Percentiles rank a stretch among this genome's conserved stretches.
These are phyloP conservation scores for Diutina siamensis DNA, from an alignment of 1,139 yeast genomes.

Conservation along the genomic window DNA sequence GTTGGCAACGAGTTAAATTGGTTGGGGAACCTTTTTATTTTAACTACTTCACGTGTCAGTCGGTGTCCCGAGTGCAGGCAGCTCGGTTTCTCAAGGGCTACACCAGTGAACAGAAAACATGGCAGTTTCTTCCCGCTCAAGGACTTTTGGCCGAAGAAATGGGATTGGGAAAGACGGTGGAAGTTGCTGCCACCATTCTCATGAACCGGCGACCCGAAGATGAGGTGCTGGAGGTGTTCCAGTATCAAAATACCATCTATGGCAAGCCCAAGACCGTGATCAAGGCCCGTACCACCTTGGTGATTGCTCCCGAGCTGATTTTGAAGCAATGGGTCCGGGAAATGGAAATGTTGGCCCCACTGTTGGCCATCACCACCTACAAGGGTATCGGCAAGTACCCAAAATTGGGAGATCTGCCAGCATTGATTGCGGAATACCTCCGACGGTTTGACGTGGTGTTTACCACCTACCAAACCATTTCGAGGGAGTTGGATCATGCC, in stretches of 20 bases:
- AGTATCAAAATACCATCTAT: conserved; percentile 22
- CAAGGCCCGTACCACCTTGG: conserved; percentile 59
- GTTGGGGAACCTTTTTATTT: conserved; percentile 24
- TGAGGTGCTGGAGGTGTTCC: conserved; percentile 31
- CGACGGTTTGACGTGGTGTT: conserved; percentile 65
- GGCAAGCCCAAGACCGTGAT: conserved; percentile 33
- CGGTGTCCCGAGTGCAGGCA: conserved; percentile 24
- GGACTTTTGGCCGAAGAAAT: conserved; percentile 85
- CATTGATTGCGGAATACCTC: conserved; percentile 34
- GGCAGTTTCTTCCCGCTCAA: background rate
- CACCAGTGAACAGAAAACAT: conserved; percentile 8
- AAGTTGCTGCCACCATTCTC: conserved; percentile 53
- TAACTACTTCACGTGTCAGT: conserved; percentile 38
- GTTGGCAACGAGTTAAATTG: conserved; percentile 32
- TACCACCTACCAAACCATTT: conserved; percentile 60
- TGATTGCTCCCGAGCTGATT: conserved; percentile 79
- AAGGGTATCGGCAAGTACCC: conserved; percentile 46
- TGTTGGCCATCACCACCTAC: conserved; percentile 48
- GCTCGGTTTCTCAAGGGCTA: conserved; percentile 17
- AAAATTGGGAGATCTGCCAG: conserved; percentile 27
- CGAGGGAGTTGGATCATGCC: conserved; percentile 76
- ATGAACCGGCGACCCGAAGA: conserved; percentile 41
- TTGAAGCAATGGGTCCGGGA: conserved; percentile 79
- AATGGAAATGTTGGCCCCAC: conserved; percentile 44
- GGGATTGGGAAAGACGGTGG: conserved; percentile 95